Conservation (phyloP, 1,284 basidiomycete genomes). For the Trametes polyzona region DNA sequence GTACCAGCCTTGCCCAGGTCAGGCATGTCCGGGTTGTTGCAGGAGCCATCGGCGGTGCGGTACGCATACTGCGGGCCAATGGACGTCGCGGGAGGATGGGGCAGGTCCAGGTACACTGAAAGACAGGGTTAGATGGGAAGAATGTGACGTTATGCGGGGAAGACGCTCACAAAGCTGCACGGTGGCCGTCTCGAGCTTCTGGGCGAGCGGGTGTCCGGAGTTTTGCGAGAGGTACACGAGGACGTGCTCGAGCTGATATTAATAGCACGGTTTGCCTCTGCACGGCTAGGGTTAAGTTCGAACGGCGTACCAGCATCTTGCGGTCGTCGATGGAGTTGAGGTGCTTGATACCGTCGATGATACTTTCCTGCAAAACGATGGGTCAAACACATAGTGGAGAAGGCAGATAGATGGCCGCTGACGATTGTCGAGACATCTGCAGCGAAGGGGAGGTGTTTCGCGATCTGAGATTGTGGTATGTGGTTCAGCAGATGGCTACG, state of each 20-base stretch:
- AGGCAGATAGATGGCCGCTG: slow-evolving; percentile 17
- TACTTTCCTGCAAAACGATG: slow-evolving; percentile 21
- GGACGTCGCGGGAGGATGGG: slow-evolving; percentile 75
- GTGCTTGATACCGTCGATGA: slow-evolving; percentile 59
- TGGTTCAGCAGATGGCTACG: background rate
- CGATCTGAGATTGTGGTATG: slow-evolving; percentile 43
- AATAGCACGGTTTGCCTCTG: no score
- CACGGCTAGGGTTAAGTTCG: slow-evolving; percentile 10
- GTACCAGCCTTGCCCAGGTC: slow-evolving; percentile 75
- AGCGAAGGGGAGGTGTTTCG: slow-evolving; percentile 44
- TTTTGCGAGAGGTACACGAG: slow-evolving; percentile 64
- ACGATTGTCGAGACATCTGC: slow-evolving; percentile 48
- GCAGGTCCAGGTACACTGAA: slow-evolving; percentile 74
- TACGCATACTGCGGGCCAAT: slow-evolving; percentile 65
- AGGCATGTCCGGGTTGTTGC: slow-evolving; percentile 73
- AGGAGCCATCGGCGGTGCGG: slow-evolving; percentile 71
- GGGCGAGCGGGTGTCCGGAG: slow-evolving; percentile 53
- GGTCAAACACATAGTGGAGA: background rate
- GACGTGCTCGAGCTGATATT: slow-evolving; percentile 67
- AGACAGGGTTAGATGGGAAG: background rate
- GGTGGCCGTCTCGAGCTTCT: slow-evolving; percentile 53
- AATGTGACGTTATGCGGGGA: background rate
- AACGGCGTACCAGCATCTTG: slow-evolving; percentile 52
- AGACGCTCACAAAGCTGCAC: slow-evolving; percentile 59
- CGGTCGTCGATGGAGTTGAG: slow-evolving; percentile 70